These are phyloP conservation scores for Isoetes taiwanensis DNA, from an alignment of 75 land plant species.

Conservation along the genomic window DNA sequence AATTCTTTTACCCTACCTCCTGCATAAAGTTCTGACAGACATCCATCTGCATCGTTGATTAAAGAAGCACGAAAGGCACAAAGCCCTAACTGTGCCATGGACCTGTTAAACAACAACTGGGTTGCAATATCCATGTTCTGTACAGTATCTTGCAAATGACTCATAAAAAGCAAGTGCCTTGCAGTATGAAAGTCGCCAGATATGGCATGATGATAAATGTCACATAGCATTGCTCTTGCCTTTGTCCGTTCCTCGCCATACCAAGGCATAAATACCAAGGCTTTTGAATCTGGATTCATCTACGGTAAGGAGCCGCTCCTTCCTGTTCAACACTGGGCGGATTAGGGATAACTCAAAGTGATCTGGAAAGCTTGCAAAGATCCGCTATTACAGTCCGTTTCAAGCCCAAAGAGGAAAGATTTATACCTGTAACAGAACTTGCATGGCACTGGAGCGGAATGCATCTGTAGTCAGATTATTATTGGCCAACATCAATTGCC, in stretches of 20 bases:
- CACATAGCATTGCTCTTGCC: slow-evolving; percentile 94
- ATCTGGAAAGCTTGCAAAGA: too few relatives aligned
- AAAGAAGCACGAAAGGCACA: slow-evolving; percentile 71
- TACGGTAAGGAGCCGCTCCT: too few relatives aligned
- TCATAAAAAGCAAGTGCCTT: slow-evolving; percentile 76
- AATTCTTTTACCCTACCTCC: slow-evolving; percentile 81
- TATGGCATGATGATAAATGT: slow-evolving; percentile 84
- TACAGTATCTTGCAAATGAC: slow-evolving; percentile 76
- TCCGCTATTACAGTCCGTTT: too few relatives aligned
- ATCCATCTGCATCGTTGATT: slow-evolving; percentile 59
- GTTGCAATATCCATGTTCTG: slow-evolving; percentile 82
- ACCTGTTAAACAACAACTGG: slow-evolving; percentile 74
- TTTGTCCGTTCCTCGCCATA: slow-evolving; percentile 87
- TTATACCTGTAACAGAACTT: too few relatives aligned
- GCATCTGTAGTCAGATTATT: too few relatives aligned
- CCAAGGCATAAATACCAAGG: too few relatives aligned
- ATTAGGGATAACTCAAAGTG: too few relatives aligned
- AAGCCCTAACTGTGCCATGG: slow-evolving; percentile 86
- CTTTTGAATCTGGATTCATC: too few relatives aligned
- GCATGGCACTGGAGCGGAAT: too few relatives aligned
- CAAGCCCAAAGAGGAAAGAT: too few relatives aligned
- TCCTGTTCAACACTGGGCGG: too few relatives aligned
- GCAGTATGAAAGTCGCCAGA: slow-evolving; percentile 58
- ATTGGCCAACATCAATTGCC: too few relatives aligned
- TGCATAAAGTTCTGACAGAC: slow-evolving; percentile 65